phyloP scores from a whole-genome alignment of 1,284 basidiomycete species.

The Irpex sp. region DNA sequence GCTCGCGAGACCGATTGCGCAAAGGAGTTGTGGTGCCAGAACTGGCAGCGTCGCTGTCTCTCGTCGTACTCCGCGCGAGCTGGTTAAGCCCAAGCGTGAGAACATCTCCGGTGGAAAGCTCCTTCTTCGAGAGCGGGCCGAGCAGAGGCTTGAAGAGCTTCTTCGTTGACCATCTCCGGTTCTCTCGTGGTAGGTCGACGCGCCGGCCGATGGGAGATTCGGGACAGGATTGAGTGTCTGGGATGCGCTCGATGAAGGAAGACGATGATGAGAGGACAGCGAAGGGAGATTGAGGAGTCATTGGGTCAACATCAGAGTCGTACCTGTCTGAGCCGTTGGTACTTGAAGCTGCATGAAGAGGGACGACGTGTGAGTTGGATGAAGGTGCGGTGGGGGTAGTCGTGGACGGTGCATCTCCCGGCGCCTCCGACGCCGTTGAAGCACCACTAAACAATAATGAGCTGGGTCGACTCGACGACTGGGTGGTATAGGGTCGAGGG shows the following conservation, averaged over 20 bases:
- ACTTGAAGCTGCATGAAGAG: background rate
- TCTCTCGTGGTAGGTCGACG: conserved; percentile 4
- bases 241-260: conserved; percentile 12
- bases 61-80: conserved; percentile 2
- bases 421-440: conserved; percentile 2
- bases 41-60: conserved; percentile 7
- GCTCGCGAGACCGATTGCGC: conserved; percentile 9
- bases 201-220: conserved; percentile 7
- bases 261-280: conserved; percentile 13
- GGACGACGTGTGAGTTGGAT: background rate
- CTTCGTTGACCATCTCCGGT: conserved; percentile 18
- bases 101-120: conserved; percentile 18
- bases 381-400: background rate
- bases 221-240: conserved; percentile 8
- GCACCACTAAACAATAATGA: conserved; percentile 7
- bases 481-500: conserved; percentile 14
- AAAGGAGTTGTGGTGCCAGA: conserved; percentile 6
- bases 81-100: conserved; percentile 11
- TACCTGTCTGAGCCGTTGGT: conserved; percentile 3
- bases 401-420: conserved; percentile 9
- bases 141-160: conserved; percentile 25
- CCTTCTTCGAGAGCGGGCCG: conserved; percentile 15
- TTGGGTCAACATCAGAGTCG: conserved; percentile 15
- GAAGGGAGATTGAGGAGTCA: conserved; percentile 7
- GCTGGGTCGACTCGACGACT: conserved; percentile 3